Percentiles rank a stretch among this genome's conserved stretches.
phyloP scores from a whole-genome alignment of 2,329 filamentous ascomycete genomes.

The Aspergillus sp. region DNA sequence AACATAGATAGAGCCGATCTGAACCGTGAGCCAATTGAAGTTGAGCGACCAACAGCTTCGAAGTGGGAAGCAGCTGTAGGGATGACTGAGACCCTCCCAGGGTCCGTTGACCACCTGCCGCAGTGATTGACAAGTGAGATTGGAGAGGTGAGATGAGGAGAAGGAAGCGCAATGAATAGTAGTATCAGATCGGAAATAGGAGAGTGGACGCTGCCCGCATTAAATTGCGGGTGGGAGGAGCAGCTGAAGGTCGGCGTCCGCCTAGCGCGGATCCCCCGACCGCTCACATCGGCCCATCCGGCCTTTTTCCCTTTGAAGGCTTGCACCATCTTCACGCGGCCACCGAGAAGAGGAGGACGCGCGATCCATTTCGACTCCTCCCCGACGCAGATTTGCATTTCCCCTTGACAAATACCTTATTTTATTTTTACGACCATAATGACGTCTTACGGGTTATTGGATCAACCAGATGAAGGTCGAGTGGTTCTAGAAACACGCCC shows the following conservation, averaged over 20 bases:
- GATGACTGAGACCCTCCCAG: neutral
- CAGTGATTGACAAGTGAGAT: neutral
- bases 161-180: neutral
- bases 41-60: neutral
- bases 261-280: constrained; percentile 23
- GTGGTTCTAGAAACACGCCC: constrained; percentile 10
- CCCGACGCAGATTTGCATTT: neutral
- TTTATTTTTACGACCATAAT: constrained; percentile 38
- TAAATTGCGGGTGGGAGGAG: constrained; percentile 6
- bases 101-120: neutral
- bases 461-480: constrained; percentile 63
- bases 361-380: neutral
- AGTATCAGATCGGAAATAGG: neutral
- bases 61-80: neutral
- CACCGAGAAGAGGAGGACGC: constrained; percentile 13
- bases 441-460: constrained; percentile 66
- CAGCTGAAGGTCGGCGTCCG: constrained; percentile 10
- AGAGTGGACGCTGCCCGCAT: neutral
- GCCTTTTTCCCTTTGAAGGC: constrained; percentile 9
- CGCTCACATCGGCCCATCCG: constrained; percentile 18
- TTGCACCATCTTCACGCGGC: constrained; percentile 11
- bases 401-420: neutral
- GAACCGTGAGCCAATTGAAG: neutral
- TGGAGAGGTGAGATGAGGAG: neutral
- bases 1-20: constrained; percentile 4